These are phyloP conservation scores for Coemansia sp. DNA, from an alignment of 192 early-diverging fungal species.

Conservation along the genomic window DNA sequence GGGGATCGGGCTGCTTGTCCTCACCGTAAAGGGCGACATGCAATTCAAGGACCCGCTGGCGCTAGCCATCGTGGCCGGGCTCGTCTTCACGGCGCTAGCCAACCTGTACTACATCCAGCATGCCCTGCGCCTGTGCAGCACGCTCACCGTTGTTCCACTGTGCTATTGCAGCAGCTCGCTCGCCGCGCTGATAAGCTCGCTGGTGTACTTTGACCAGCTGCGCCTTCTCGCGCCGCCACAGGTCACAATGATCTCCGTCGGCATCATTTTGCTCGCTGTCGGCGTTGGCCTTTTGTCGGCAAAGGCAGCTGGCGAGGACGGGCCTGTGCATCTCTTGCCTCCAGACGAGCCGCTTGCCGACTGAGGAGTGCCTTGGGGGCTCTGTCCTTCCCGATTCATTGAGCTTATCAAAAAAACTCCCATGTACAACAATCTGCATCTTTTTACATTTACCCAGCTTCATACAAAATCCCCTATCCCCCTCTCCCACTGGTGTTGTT, in stretches of 20 bases:
- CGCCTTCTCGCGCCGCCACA: slow-evolving; percentile 61
- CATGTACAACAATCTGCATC: too few relatives aligned
- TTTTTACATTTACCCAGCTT: background rate
- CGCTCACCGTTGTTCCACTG: slow-evolving; percentile 72
- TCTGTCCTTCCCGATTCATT: too few relatives aligned
- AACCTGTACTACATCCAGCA: slow-evolving; percentile 80
- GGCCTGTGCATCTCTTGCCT: slow-evolving; percentile 27
- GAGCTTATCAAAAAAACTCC: too few relatives aligned
- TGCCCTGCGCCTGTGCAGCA: slow-evolving; percentile 72
- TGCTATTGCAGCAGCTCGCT: slow-evolving; percentile 77
- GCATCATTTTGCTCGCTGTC: slow-evolving; percentile 63
- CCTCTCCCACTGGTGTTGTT: background rate
- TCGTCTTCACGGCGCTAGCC: slow-evolving; percentile 50
- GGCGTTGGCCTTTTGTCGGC: slow-evolving; percentile 71
- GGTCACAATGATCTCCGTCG: slow-evolving; percentile 66
- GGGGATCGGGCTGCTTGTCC: slow-evolving; percentile 70
- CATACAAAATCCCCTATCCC: background rate
- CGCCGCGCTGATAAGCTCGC: slow-evolving; percentile 72
- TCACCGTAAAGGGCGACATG: slow-evolving; percentile 63
- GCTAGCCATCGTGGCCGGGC: slow-evolving; percentile 64
- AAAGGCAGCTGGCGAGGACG: slow-evolving; percentile 40
- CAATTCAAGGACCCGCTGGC: slow-evolving; percentile 73
- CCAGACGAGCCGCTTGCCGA: slow-evolving; percentile 14
- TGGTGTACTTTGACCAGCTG: slow-evolving; percentile 82
- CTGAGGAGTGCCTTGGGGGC: background rate